Conservation (phyloP, 352 stramenopile genomes). For the Globisporangium viniferum region DNA sequence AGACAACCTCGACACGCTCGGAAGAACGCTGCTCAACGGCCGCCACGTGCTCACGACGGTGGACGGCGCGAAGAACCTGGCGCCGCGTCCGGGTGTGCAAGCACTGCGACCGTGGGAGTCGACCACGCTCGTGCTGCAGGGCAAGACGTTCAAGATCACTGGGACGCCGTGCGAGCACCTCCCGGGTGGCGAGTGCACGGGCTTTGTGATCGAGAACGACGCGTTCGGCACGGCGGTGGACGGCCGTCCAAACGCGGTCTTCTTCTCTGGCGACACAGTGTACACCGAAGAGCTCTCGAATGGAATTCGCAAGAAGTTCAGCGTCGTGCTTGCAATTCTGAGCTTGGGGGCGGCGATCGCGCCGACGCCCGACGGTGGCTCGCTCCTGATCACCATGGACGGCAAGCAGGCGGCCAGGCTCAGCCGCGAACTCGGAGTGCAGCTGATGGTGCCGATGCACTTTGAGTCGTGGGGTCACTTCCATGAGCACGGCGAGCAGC, state of each 20-base stretch:
- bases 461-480: conserved; percentile 46
- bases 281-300: conserved; percentile 28
- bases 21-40: conserved; percentile 36
- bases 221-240: conserved; percentile 30
- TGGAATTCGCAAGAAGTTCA: conserved; percentile 25
- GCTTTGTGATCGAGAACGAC: conserved; percentile 33
- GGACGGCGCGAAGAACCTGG: conserved; percentile 39
- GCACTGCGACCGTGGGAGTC: conserved; percentile 32
- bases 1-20: conserved; percentile 35
- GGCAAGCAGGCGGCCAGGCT: conserved; percentile 19
- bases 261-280: conserved; percentile 37
- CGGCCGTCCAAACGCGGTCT: conserved; percentile 34
- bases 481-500: conserved; percentile 10
- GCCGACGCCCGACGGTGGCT: conserved; percentile 11
- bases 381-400: conserved; percentile 32
- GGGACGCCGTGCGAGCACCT: conserved; percentile 36
- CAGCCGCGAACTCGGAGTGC: conserved; percentile 21
- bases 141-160: conserved; percentile 39
- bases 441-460: conserved; percentile 37
- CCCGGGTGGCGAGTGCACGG: conserved; percentile 28
- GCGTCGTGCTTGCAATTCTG: conserved; percentile 32
- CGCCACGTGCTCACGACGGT: conserved; percentile 33
- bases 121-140: conserved; percentile 22
- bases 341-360: conserved; percentile 31
- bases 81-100: conserved; percentile 31